These are phyloP conservation scores for Biancaea sappan DNA, from an alignment of 306 rosid species.

Conservation along the genomic window DNA sequence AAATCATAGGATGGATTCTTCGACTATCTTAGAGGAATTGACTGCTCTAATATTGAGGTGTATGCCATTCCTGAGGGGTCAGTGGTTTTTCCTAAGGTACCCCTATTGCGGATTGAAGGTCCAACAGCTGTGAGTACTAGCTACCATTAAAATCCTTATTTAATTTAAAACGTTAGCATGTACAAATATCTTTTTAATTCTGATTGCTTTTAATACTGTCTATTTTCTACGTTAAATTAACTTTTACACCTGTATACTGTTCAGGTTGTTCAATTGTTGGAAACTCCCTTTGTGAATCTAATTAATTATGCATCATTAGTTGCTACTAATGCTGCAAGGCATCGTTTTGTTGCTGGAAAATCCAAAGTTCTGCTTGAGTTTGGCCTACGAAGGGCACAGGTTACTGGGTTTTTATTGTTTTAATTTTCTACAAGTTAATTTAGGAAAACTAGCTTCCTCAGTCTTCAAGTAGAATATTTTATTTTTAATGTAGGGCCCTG, in stretches of 20 bases:
- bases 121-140: conserved; percentile 73
- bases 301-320: conserved; percentile 82
- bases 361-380: conserved; percentile 85
- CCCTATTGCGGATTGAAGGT: conserved; percentile 78
- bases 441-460: background rate
- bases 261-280: conserved; percentile 93
- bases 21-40: conserved; percentile 71
- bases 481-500: conserved; percentile 78
- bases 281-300: conserved; percentile 84
- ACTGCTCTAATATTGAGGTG: conserved; percentile 79
- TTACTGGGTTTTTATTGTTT: conserved; percentile 26
- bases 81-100: conserved; percentile 84
- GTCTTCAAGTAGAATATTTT: conserved; percentile 28
- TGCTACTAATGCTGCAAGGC: conserved; percentile 93
- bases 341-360: conserved; percentile 92
- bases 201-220: conserved; percentile 10
- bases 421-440: conserved; percentile 13
- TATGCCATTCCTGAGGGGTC: conserved; percentile 78
- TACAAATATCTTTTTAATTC: conserved; percentile 3
- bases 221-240: conserved; percentile 5
- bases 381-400: conserved; percentile 94
- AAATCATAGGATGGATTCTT: conserved; percentile 69
- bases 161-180: background rate
- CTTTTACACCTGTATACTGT: conserved; percentile 13
- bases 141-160: background rate